phyloP scores from a whole-genome alignment of 345 rosid species.

The Passiflora organensis region DNA sequence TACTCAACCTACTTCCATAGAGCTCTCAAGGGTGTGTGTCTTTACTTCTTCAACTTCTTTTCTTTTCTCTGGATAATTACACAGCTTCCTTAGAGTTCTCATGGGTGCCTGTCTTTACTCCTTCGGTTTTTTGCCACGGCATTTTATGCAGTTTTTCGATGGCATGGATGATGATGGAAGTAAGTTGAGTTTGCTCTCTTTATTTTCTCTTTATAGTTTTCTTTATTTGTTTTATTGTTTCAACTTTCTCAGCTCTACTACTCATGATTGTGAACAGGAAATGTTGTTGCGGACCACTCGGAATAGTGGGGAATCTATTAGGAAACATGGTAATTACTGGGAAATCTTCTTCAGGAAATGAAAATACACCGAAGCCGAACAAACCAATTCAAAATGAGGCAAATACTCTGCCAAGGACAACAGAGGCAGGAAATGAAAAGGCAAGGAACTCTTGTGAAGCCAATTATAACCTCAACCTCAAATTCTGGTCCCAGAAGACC shows the following conservation, averaged over 20 bases:
- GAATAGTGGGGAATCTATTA: constrained; percentile 47
- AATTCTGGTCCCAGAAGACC: constrained; percentile 50
- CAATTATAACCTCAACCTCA: constrained; percentile 39
- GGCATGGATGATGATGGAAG: constrained; percentile 96
- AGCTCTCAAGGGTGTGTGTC: constrained; percentile 61
- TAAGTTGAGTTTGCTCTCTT: constrained; percentile 51
- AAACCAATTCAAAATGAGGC: constrained; percentile 29
- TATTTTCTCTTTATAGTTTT: constrained; percentile 28
- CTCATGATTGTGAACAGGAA: constrained; percentile 31
- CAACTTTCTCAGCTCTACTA: constrained; percentile 31
- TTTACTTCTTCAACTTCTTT: not conserved
- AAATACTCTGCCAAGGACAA: constrained; percentile 25
- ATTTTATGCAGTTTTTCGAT: constrained; percentile 63
- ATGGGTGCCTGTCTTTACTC: constrained; percentile 19
- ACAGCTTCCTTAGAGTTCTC: constrained; percentile 6
- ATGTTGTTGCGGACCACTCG: constrained; percentile 77
- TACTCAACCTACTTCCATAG: constrained; percentile 61
- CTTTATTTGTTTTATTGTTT: constrained; percentile 32
- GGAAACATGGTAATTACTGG: constrained; percentile 41
- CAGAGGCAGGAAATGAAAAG: constrained; percentile 38
- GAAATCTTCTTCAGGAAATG: constrained; percentile 34
- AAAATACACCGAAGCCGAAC: constrained; percentile 34
- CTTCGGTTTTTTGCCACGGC: not conserved
- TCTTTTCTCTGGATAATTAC: not conserved
- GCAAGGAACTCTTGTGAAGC: constrained; percentile 43